Evolutionary conservation across 1,284 basidiomycete genomes (phyloP), one percentile per base, ranked within the genome.

Genomic region (Pseudozyma sp.): DNA sequence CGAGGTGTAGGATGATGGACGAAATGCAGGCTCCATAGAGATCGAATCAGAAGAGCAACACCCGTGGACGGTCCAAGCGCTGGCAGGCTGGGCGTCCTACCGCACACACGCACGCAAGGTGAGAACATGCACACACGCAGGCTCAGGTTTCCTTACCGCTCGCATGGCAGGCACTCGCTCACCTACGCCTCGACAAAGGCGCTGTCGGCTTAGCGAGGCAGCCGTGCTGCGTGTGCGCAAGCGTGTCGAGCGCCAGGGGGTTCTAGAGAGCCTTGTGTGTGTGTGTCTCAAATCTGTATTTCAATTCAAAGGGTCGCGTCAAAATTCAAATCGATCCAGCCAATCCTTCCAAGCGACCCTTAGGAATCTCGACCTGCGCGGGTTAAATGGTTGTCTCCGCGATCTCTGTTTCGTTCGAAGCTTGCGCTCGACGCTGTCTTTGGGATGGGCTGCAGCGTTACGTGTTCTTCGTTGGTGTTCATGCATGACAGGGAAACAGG

Each of bases 1-100:
- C 24, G 24, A 24, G 60, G 56, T 37, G 56, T 50, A 16, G 33
- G 48, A 55, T 55, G 53, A 52, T 30, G 44, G 52, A 51, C 46
- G 44, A 42, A 33, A 46, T 60, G 57, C 64, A 66, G 57, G 48
- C 51, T 52, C 17, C 39, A 44, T 17, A 43, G 24, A 24, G 24
- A 24, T 24, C 24, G 24, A 24, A 24, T 24, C 24, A 24, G 24
- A 24, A 24, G 24, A 24, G 24, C 24, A 24, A 24, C 24, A 24
- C 24, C 24, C 24, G 24, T 24, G 24, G 24, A 24, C 24, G 24
- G 24, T 24, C 24, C 24, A 24, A 24, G 24, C 24, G 24, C n/a
- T n/a, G 39, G 7, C 16, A 7, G 13, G 51, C 51, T 53, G 51
- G 39, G 29, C 10, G 35, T 10, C 24, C 24, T 30, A 17, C 17